phyloP scores from a whole-genome alignment of 805 yeast genomes.

The Naumovozyma castellii region DNA sequence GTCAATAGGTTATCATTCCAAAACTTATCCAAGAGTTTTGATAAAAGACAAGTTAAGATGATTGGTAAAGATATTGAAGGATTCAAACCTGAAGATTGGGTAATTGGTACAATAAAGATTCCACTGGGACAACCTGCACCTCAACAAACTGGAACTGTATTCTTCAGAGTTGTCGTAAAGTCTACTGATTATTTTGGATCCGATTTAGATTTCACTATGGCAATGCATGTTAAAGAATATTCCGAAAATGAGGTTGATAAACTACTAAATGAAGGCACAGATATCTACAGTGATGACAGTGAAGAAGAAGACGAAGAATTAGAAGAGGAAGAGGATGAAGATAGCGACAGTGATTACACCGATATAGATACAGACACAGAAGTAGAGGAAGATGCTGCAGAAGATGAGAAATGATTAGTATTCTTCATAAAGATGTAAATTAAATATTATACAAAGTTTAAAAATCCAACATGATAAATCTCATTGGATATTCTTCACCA shows the following conservation, averaged over 20 bases:
- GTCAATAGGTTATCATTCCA: slow-evolving; percentile 22
- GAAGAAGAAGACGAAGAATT: slow-evolving; percentile 41
- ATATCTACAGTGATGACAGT: slow-evolving; percentile 35
- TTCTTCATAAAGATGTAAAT: not conserved
- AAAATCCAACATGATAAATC: not conserved
- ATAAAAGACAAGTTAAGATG: slow-evolving; percentile 23
- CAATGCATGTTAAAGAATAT: slow-evolving; percentile 58
- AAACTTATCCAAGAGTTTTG: slow-evolving; percentile 23
- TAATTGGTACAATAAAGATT: slow-evolving; percentile 65
- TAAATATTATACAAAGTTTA: no score
- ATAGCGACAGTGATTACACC: slow-evolving; percentile 25
- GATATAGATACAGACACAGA: slow-evolving; percentile 32
- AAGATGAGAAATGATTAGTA: not conserved
- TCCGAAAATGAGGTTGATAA: slow-evolving; percentile 27
- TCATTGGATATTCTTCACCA: slow-evolving; percentile 8
- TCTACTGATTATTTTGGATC: slow-evolving; percentile 74
- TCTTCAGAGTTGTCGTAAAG: slow-evolving; percentile 61
- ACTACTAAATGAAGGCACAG: slow-evolving; percentile 56
- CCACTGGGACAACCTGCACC: slow-evolving; percentile 74
- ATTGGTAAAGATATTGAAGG: slow-evolving; percentile 28
- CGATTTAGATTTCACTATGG: slow-evolving; percentile 64
- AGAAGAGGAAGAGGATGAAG: slow-evolving; percentile 55
- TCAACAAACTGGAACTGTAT: slow-evolving; percentile 50
- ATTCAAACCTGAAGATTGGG: slow-evolving; percentile 31
- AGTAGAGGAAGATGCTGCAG: slow-evolving; percentile 21